Evolutionary conservation across 805 yeast genomes (phyloP), one percentile per base, ranked within the genome.

Genomic region (Pichia manshurica): DNA sequence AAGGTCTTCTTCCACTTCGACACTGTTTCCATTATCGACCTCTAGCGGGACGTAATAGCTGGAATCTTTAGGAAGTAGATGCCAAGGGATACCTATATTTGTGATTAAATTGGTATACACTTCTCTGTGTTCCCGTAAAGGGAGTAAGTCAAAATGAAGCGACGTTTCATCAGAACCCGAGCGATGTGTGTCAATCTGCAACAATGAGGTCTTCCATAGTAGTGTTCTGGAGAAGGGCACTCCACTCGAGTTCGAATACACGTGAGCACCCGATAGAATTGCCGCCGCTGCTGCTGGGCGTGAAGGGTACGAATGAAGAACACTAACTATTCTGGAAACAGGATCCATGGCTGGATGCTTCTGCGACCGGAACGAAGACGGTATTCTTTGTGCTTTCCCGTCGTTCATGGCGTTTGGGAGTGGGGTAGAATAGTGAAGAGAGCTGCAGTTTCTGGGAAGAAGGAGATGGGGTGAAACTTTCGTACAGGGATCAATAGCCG

Each of bases 61-160:
- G 51, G 56, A 55, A 33, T 60, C 61, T 7, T 33, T 23, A 1
- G 55, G 50, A n/a, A 67, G 52, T 44, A 61, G 61, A 47, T 59
- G 57, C 70, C 70, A 67, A 1, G 71, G 71, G 6, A 67, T 58
- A 4, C 52, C 53, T 41, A 62, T 61, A 28, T 61, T 63, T 2
- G 48, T 45, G 4, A 31, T n/a, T 36, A 66, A 42, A 4, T 48
- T 36, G 3, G 44, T 43, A 44, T 57, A 65, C 8, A 34, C 39
- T 9, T 42, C 22, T 39, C 64, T 43, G 29, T 59, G 48, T 16
- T 46, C 32, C n/a, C 56, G 44, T 41, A 62, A 46, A 2, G 50
- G 51, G 1, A 53, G 19, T 15, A 62, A 45, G 12, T 54, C 41
- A 17, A 62, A 47, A 23, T 49, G 51, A 15, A 56, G 44, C 16